Evolutionary conservation across 2,329 filamentous ascomycete species (phyloP).

Genomic region (Clonostachys byssicola): DNA sequence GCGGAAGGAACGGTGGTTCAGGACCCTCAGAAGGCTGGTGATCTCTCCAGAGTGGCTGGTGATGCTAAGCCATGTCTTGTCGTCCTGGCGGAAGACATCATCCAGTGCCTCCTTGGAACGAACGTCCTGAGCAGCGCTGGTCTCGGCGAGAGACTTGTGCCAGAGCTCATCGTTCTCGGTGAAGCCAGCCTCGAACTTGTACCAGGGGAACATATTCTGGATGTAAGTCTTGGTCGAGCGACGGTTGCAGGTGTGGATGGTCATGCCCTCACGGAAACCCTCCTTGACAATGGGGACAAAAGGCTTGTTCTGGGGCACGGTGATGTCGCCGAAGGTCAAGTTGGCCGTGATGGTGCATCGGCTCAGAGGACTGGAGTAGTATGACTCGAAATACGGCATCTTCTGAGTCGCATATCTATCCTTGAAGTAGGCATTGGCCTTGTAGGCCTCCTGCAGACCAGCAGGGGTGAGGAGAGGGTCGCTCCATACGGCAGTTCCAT

Average conservation of each 20-base stretch:
- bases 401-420: slow-evolving; percentile 43
- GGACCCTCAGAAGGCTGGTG: slow-evolving; percentile 41
- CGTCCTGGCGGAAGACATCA: slow-evolving; percentile 49
- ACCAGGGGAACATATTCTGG: slow-evolving; percentile 42
- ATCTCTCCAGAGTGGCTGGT: slow-evolving; percentile 60
- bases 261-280: slow-evolving; percentile 60
- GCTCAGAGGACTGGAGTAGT: slow-evolving; percentile 60
- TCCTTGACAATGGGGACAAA: slow-evolving; percentile 63
- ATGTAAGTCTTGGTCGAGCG: slow-evolving; percentile 53
- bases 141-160: slow-evolving; percentile 35
- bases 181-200: slow-evolving; percentile 57
- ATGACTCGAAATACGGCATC: slow-evolving; percentile 58
- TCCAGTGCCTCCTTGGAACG: slow-evolving; percentile 47
- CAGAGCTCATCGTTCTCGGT: slow-evolving; percentile 46
- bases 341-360: slow-evolving; percentile 61
- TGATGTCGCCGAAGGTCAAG: slow-evolving; percentile 52
- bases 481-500: slow-evolving; percentile 57
- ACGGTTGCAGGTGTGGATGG: slow-evolving; percentile 65
- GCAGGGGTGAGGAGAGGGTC: slow-evolving; percentile 57
- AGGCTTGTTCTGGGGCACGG: slow-evolving; percentile 40
- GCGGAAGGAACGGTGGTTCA: slow-evolving; percentile 57
- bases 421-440: slow-evolving; percentile 56
- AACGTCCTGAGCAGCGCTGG: slow-evolving; percentile 39
- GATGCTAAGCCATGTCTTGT: slow-evolving; percentile 51
- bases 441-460: slow-evolving; percentile 52